These are phyloP conservation scores for Peronospora tabacina DNA, from an alignment of 352 stramenopile species.

Conservation along the genomic window DNA sequence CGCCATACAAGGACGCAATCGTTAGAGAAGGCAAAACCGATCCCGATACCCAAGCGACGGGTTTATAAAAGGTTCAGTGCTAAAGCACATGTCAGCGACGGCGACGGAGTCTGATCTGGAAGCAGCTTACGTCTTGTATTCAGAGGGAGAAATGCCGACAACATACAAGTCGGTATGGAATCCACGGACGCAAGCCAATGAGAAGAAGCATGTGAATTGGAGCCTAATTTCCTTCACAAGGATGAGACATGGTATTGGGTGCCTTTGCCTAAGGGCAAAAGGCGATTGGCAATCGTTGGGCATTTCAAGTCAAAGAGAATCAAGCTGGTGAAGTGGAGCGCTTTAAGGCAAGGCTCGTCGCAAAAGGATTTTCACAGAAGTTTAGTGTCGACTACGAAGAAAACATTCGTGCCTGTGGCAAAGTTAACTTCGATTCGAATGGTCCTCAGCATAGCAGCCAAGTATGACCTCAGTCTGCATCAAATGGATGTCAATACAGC, in stretches of 20 bases:
- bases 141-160: not conserved
- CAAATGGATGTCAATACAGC: too few species aligned
- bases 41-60: too few species aligned
- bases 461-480: not conserved
- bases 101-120: too few species aligned
- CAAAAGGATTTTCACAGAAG: conserved; percentile 2
- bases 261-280: not conserved
- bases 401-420: too few species aligned
- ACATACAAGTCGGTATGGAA: not conserved
- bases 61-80: too few species aligned
- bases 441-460: not conserved
- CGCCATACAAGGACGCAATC: too few species aligned
- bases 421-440: conserved; percentile 1
- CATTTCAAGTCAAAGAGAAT: conserved; percentile 1
- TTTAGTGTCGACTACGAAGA: conserved; percentile 1
- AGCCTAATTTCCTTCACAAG: not conserved
- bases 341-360: not conserved
- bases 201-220: not conserved
- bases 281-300: not conserved
- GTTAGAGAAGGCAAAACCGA: too few species aligned
- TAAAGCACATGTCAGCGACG: too few species aligned
- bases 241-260: not conserved
- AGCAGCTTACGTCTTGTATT: too few species aligned
- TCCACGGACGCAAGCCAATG: not conserved
- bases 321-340: not conserved